A percentile compares a stretch with the other conserved stretches of the same genome.
Evolutionary conservation across 768 basidiomycete species (phyloP).

Genomic region (Tylopilus plumbeoviolaceoides): DNA sequence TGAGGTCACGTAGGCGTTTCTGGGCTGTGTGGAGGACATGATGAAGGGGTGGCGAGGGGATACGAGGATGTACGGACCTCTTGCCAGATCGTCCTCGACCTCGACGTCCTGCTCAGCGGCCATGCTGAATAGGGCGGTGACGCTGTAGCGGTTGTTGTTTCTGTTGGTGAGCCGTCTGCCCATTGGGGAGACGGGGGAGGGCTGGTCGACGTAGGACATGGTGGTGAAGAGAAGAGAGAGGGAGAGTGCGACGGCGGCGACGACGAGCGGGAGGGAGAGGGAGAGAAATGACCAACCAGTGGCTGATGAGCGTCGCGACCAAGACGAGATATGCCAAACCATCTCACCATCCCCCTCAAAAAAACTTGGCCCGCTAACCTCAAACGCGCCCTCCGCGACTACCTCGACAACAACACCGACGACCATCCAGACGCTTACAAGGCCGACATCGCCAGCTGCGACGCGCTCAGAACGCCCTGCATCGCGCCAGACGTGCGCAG

Average conservation of each 20-base stretch:
- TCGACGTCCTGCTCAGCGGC: conserved; percentile 98
- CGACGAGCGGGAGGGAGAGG: neutral
- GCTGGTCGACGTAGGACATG: conserved; percentile 62
- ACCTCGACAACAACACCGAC: conserved; percentile 64
- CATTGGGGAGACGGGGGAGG: conserved; percentile 59
- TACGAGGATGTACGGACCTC: conserved; percentile 53
- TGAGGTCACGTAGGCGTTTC: conserved; percentile 93
- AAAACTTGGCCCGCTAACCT: conserved; percentile 56
- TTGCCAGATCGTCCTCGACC: conserved; percentile 93
- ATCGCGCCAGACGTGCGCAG: conserved; percentile 56
- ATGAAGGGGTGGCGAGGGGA: neutral
- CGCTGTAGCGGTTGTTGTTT: conserved; percentile 94
- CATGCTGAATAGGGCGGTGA: conserved; percentile 94
- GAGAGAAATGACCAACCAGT: conserved; percentile 9
- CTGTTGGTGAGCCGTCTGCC: conserved; percentile 80
- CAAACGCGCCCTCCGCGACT: conserved; percentile 49
- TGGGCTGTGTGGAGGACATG: conserved; percentile 58
- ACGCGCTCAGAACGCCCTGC: conserved; percentile 53
- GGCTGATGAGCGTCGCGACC: conserved; percentile 6
- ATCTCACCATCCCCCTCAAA: conserved; percentile 73
- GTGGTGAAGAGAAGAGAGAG: neutral
- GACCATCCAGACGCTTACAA: conserved; percentile 84
- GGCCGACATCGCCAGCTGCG: conserved; percentile 72
- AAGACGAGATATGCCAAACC: conserved; percentile 62
- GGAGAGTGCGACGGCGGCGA: neutral